Percentiles rank a stretch among this genome's conserved stretches.
These are phyloP conservation scores for Stereum hirsutum DNA, from an alignment of 1,284 basidiomycete genomes.

Conservation along the genomic window DNA sequence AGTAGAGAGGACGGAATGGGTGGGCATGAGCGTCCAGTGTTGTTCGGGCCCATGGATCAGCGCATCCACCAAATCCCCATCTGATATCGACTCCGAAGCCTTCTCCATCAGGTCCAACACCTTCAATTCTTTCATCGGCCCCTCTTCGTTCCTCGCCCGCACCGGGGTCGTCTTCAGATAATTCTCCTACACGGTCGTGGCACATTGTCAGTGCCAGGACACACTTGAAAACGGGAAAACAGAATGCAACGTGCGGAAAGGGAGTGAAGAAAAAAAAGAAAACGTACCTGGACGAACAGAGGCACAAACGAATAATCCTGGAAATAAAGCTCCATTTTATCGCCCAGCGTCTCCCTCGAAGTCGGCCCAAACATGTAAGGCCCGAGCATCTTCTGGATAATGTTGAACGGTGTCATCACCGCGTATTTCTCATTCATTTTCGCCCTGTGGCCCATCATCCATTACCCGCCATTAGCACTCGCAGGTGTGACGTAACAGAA, in stretches of 20 bases:
- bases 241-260: too few relatives aligned
- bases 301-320: slow-evolving; percentile 93
- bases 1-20: slow-evolving; percentile 87
- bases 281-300: slow-evolving; percentile 80
- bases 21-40: slow-evolving; percentile 93
- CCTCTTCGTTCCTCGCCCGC: slow-evolving; percentile 44
- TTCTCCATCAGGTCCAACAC: slow-evolving; percentile 79
- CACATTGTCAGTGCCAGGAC: too few relatives aligned
- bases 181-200: slow-evolving; percentile 58
- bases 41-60: slow-evolving; percentile 96
- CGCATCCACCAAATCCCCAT: slow-evolving; percentile 90
- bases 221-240: too few relatives aligned
- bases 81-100: slow-evolving; percentile 88
- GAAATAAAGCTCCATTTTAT: slow-evolving; percentile 96
- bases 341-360: slow-evolving; percentile 72
- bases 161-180: slow-evolving; percentile 81
- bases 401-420: slow-evolving; percentile 85
- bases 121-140: slow-evolving; percentile 59
- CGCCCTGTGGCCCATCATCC: slow-evolving; percentile 36
- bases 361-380: slow-evolving; percentile 86
- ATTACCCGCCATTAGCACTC: too few relatives aligned
- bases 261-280: too few relatives aligned
- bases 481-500: too few relatives aligned
- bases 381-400: slow-evolving; percentile 79
- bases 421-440: slow-evolving; percentile 90